phyloP scores from a whole-genome alignment of 495 filamentous ascomycete genomes.

The Xylaria flabelliformis region DNA sequence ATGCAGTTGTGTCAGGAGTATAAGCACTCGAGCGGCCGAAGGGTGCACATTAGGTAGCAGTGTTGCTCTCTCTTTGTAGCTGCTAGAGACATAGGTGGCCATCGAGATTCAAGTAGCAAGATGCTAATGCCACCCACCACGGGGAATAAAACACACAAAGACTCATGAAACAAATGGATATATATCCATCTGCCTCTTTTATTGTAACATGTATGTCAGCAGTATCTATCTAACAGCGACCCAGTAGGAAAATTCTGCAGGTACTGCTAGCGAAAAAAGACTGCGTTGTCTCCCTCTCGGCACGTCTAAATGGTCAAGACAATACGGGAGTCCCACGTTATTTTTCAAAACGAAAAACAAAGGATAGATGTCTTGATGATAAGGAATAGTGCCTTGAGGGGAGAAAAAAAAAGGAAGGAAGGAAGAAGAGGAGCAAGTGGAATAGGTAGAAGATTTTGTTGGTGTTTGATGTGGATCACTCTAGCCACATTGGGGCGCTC shows the following conservation, averaged over 20 bases:
- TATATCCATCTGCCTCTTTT: constrained; percentile 7
- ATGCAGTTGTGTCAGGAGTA: neutral
- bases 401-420: constrained; percentile 30
- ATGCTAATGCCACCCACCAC: neutral
- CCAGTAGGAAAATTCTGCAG: constrained; percentile 46
- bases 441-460: neutral
- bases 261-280: constrained; percentile 61
- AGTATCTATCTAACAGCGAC: constrained; percentile 62
- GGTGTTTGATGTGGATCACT: constrained; percentile 1
- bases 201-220: constrained; percentile 41
- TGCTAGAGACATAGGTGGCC: neutral
- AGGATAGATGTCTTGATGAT: constrained; percentile 52
- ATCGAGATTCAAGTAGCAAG: neutral
- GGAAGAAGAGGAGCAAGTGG: neutral
- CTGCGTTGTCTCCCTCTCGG: constrained; percentile 53
- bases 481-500: constrained; percentile 7
- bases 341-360: constrained; percentile 30
- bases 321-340: constrained; percentile 39
- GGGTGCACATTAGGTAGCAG: neutral
- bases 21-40: neutral
- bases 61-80: neutral
- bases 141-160: constrained; percentile 19
- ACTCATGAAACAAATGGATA: constrained; percentile 1
- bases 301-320: constrained; percentile 57
- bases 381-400: constrained; percentile 58